These are phyloP conservation scores for Colletotrichum spinosum DNA, from an alignment of 2,329 filamentous ascomycete genomes.

Conservation along the genomic window DNA sequence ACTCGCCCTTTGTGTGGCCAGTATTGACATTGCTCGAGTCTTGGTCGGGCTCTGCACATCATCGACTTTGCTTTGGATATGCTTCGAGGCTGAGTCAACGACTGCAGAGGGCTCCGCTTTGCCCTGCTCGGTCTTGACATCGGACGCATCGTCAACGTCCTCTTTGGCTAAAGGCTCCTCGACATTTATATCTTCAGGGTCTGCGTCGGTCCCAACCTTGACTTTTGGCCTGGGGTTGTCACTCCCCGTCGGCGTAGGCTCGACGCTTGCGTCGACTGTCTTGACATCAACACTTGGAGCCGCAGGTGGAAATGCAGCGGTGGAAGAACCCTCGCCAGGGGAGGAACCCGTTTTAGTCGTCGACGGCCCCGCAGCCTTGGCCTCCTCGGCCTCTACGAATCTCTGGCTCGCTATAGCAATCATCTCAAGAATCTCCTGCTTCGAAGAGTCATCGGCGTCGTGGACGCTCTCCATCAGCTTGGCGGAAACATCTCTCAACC, in stretches of 20 bases:
- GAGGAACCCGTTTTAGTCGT: slow-evolving; percentile 7
- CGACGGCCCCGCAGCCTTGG: slow-evolving; percentile 35
- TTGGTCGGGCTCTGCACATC: slow-evolving; percentile 11
- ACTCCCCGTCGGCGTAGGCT: background rate
- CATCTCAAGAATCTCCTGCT: slow-evolving; percentile 61
- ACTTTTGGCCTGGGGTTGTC: slow-evolving; percentile 9
- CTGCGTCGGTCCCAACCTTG: slow-evolving; percentile 11
- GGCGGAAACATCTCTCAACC: slow-evolving; percentile 54
- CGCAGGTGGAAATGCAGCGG: background rate
- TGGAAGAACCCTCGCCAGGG: slow-evolving; percentile 8
- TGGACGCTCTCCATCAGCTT: slow-evolving; percentile 54
- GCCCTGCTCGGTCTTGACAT: slow-evolving; percentile 10
- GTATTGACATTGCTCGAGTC: slow-evolving; percentile 34
- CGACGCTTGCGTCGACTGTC: background rate
- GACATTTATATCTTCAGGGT: slow-evolving; percentile 63
- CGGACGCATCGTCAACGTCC: slow-evolving; percentile 44
- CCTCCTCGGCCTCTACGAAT: slow-evolving; percentile 57
- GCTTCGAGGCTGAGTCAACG: slow-evolving; percentile 6
- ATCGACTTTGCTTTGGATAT: slow-evolving; percentile 32
- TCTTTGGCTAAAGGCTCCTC: slow-evolving; percentile 47
- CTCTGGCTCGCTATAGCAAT: slow-evolving; percentile 64
- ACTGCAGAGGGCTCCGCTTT: slow-evolving; percentile 8
- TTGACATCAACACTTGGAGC: background rate
- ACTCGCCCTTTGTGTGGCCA: slow-evolving; percentile 47
- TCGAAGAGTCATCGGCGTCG: slow-evolving; percentile 46